phyloP scores from a whole-genome alignment of 2,329 filamentous ascomycete species.

The Lasiodiplodia sp. region DNA sequence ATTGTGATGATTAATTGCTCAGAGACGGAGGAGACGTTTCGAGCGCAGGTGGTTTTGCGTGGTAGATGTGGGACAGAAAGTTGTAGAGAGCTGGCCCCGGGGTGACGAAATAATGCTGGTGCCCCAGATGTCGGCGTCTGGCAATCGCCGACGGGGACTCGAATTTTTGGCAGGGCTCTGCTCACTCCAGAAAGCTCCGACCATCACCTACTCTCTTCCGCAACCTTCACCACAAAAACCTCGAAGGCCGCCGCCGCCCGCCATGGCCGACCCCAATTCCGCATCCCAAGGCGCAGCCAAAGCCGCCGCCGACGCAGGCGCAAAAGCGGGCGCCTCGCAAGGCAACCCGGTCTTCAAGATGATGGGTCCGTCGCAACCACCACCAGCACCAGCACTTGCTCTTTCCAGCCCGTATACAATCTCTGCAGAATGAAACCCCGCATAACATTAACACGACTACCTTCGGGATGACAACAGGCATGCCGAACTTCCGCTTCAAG shows the following conservation, averaged over 20 bases:
- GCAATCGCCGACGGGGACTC: constrained; percentile 9
- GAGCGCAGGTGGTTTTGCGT: neutral
- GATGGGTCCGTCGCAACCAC: constrained; percentile 43
- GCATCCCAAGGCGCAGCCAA: constrained; percentile 18
- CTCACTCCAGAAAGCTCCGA: constrained; percentile 14
- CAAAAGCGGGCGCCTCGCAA: constrained; percentile 9
- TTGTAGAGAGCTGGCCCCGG: neutral
- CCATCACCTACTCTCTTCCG: neutral
- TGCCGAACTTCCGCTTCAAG: constrained; percentile 82
- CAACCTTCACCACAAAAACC: neutral
- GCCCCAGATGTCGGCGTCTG: constrained; percentile 5
- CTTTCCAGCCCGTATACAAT: constrained; percentile 83
- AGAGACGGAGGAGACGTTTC: neutral
- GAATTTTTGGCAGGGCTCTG: neutral
- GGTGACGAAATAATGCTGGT: constrained; percentile 18
- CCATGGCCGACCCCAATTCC: constrained; percentile 24
- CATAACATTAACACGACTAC: constrained; percentile 75
- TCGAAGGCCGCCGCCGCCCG: neutral
- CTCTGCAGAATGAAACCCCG: constrained; percentile 98
- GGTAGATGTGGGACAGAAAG: neutral
- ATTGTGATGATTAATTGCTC: too few species aligned
- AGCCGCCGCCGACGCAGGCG: constrained; percentile 8
- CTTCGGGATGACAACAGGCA: constrained; percentile 66
- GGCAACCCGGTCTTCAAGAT: constrained; percentile 47
- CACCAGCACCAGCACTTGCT: constrained; percentile 70